Conservation (phyloP, 352 stramenopile genomes). For the Phytophthora sansomeana region DNA sequence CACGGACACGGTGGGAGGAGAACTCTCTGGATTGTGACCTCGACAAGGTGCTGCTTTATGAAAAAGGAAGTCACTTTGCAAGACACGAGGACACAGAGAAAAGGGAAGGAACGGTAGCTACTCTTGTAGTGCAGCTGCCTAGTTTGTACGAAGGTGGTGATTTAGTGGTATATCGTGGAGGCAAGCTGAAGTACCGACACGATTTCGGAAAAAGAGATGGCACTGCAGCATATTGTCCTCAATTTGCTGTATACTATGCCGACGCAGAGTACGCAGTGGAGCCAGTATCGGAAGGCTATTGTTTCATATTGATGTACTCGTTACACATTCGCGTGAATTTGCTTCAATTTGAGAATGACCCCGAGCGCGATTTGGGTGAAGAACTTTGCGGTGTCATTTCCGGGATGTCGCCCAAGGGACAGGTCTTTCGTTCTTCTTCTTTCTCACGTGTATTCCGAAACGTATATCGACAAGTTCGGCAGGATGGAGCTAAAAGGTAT, state of each 20-base stretch:
- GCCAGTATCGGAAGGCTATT: slow-evolving; percentile 24
- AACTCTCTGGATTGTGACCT: slow-evolving; percentile 8
- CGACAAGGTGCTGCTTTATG: slow-evolving; percentile 64
- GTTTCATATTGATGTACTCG: slow-evolving; percentile 25
- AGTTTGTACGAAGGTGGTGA: slow-evolving; percentile 16
- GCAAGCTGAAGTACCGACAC: slow-evolving; percentile 5
- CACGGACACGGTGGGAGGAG: slow-evolving; percentile 1
- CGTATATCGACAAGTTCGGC: slow-evolving; percentile 14
- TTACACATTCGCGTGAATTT: not conserved
- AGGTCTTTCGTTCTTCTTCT: slow-evolving; percentile 26
- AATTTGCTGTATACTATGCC: slow-evolving; percentile 31
- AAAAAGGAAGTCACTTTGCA: slow-evolving; percentile 43
- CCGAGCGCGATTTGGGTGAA: not conserved
- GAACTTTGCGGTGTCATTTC: slow-evolving; percentile 21
- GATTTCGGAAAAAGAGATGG: slow-evolving; percentile 21
- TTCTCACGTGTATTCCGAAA: slow-evolving; percentile 24
- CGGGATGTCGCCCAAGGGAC: slow-evolving; percentile 45
- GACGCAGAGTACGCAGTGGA: slow-evolving; percentile 24
- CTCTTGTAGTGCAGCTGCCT: slow-evolving; percentile 46
- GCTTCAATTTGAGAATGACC: not conserved
- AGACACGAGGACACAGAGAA: slow-evolving; percentile 61
- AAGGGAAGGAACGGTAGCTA: slow-evolving; percentile 54
- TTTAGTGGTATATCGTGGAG: not conserved
- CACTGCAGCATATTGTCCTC: slow-evolving; percentile 7
- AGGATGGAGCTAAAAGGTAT: slow-evolving; percentile 17